Conservation (phyloP, 2,329 filamentous ascomycete species). For the Aspergillus piperis region DNA sequence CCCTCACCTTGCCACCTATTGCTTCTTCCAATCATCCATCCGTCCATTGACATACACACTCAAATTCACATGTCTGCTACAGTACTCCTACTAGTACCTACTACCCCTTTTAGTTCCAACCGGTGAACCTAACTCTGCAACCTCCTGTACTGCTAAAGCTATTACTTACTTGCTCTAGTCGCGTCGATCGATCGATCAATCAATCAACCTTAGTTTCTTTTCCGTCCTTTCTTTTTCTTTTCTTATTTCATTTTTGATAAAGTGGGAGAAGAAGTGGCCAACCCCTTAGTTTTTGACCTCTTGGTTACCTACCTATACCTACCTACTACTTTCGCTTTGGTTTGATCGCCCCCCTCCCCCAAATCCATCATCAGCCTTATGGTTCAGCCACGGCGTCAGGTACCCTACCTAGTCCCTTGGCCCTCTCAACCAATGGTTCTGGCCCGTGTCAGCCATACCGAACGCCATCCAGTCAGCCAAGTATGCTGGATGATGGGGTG, state of each 20-base stretch:
- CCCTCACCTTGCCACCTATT: too few relatives aligned
- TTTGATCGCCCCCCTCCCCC: neutral
- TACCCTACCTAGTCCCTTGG: neutral
- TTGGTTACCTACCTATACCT: too few relatives aligned
- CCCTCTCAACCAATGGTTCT: neutral
- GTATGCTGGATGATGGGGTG: neutral
- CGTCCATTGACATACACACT: too few relatives aligned
- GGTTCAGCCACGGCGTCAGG: slow-evolving; percentile 4
- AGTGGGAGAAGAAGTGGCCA: neutral
- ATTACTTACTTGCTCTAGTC: neutral
- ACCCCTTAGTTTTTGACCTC: neutral
- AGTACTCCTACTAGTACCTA: neutral
- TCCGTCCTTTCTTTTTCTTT: too few relatives aligned
- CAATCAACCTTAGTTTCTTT: too few relatives aligned
- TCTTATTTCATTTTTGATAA: too few relatives aligned
- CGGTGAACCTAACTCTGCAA: too few relatives aligned
- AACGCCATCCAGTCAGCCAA: neutral
- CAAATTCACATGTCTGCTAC: neutral
- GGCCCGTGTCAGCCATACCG: neutral
- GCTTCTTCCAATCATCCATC: too few relatives aligned
- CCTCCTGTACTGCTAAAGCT: too few relatives aligned
- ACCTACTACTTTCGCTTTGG: too few relatives aligned
- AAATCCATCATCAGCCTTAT: neutral
- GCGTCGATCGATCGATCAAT: neutral
- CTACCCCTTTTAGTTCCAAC: neutral